Base-by-base conservation (phyloP, 176 grass and related monocot species). In the Hyparrhenia diplandra region DNA sequence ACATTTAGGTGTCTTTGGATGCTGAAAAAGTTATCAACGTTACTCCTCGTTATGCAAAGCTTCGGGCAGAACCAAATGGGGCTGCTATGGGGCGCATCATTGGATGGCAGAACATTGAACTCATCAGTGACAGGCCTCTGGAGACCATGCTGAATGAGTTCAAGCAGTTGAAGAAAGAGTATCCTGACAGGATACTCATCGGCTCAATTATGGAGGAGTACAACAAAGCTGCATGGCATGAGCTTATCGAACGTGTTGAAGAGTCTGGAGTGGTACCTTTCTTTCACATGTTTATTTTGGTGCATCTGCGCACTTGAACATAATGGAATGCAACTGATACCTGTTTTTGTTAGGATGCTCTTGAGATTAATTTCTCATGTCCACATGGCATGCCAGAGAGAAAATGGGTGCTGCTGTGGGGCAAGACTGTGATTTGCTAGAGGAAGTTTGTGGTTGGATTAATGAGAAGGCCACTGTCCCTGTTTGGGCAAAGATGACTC, bases 141-240 rank as follows among this genome's bases (percentile, higher is more conserved):
- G 90, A 93, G 70, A 99, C 78, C 9, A 99, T 99, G 96, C 79
- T 95, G 64, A 89, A 83, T 10, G 96, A 99, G 47, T 99, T 99
- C 79, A 99, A 93, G 87, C 85, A 91, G 68, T 82, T 99, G 63
- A 99, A 99, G 79, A 76, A 95, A 75, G 90, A 99, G 59, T 99
- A 83, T 88, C 96, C 96, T 62, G 88, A 93, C 65, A 95, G 96
- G 85, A 90, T 99, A 84, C 91, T 99, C 21, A 90, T 99, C 80
- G 96, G 90, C 70, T 99, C 96, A 54, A 93, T 99, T 80, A 95
- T 99, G 96, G 92, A 99, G 90, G 96, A 99, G 80, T 99, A 99
- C 63, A 87, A 93, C 74, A 95, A 91, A 93, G 86, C 83, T 71
- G 96, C 96, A 75, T 99, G 96, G 96, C 86, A 95, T 74, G 96